A percentile compares a stretch with the other conserved stretches of the same genome.
These are phyloP conservation scores for Sugiyamaella castrensis DNA, from an alignment of 1,139 yeast genomes.

Conservation along the genomic window DNA sequence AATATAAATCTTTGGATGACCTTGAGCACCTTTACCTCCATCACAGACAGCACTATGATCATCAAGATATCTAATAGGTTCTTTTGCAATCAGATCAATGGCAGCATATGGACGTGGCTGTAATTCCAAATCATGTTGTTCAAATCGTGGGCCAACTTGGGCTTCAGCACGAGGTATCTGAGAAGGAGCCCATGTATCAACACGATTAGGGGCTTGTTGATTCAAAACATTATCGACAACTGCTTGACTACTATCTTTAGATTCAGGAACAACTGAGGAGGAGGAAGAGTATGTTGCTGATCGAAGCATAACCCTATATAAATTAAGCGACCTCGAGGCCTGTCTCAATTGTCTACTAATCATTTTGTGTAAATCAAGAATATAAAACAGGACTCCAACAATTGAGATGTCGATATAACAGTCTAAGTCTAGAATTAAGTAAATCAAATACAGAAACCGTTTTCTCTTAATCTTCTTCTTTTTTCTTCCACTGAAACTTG, in stretches of 20 bases:
- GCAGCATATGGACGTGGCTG: conserved; percentile 87
- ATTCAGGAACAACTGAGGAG: conserved; percentile 12
- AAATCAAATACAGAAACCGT: too few species aligned
- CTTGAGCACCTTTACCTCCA: conserved; percentile 75
- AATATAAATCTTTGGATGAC: conserved; percentile 83
- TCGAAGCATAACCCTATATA: background rate
- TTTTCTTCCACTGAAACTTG: too few species aligned
- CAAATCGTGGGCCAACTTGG: conserved; percentile 63
- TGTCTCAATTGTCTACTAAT: conserved; percentile 7
- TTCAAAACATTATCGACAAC: conserved; percentile 17
- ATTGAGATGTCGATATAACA: too few species aligned
- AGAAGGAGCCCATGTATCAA: conserved; percentile 64
- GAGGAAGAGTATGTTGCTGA: background rate
- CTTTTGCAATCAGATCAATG: conserved; percentile 72
- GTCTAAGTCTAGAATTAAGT: too few species aligned
- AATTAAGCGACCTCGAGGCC: conserved; percentile 1
- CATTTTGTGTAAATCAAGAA: too few species aligned
- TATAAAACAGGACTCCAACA: too few species aligned
- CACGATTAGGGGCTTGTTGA: conserved; percentile 74
- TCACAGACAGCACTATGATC: conserved; percentile 75
- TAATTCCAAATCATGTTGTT: conserved; percentile 59
- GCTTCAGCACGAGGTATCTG: conserved; percentile 64
- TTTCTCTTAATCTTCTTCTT: too few species aligned
- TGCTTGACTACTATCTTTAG: too few species aligned
- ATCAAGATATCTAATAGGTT: conserved; percentile 66